phyloP scores from a whole-genome alignment of 495 filamentous ascomycete genomes.

The Aspergillus hancockii region DNA sequence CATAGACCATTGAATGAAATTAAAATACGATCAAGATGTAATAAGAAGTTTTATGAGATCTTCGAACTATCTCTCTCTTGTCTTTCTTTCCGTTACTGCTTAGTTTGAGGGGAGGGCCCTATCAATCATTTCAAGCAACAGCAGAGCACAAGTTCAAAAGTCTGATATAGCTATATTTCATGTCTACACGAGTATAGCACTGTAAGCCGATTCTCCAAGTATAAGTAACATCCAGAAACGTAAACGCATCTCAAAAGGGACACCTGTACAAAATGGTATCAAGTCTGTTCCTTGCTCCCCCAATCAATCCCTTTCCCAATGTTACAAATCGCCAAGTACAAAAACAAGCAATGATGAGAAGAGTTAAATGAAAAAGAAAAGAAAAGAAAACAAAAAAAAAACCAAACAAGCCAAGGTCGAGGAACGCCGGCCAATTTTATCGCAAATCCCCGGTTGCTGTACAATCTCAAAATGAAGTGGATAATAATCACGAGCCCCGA shows the following conservation, averaged over 20 bases:
- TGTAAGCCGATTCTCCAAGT: neutral
- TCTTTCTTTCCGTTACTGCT: too few relatives aligned
- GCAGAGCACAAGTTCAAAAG: neutral
- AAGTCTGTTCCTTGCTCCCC: conserved; percentile 31
- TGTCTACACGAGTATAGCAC: conserved; percentile 5
- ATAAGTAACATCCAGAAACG: conserved; percentile 7
- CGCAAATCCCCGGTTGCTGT: conserved; percentile 20
- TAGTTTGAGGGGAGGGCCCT: too few relatives aligned
- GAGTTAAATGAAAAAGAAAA: conserved; percentile 4
- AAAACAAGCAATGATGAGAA: conserved; percentile 10
- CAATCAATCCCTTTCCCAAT: conserved; percentile 20
- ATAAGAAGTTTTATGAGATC: too few relatives aligned
- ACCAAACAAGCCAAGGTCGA: conserved; percentile 11
- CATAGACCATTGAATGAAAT: too few relatives aligned
- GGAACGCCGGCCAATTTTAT: conserved; percentile 29
- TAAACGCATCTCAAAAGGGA: conserved; percentile 16
- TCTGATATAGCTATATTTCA: conserved; percentile 2
- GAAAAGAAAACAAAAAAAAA: too few relatives aligned
- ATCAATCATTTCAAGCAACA: neutral
- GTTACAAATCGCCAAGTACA: conserved; percentile 25
- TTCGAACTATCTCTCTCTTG: too few relatives aligned
- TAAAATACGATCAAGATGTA: too few relatives aligned
- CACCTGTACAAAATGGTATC: conserved; percentile 50
- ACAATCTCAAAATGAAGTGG: conserved; percentile 27
- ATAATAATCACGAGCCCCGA: conserved; percentile 2